Base-by-base conservation (phyloP, 2,329 filamentous ascomycete genomes). In the Diaporthe sp. region DNA sequence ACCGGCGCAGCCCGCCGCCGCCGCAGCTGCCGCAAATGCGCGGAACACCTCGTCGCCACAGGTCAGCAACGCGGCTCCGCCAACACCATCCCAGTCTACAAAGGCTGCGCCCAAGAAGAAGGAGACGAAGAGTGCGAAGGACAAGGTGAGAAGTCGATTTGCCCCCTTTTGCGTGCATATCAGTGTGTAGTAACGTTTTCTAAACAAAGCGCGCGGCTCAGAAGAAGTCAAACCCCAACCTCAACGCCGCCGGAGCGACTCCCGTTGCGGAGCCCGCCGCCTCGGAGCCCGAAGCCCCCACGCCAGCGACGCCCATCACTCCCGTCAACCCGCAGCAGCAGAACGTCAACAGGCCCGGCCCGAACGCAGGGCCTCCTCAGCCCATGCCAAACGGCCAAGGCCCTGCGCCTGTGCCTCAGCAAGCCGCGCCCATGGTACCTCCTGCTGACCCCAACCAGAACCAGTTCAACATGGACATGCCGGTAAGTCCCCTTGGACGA, bases 91-190 rank as follows among this genome's bases (percentile, higher is more conserved):
- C 69, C 93, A 95, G 81, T 83, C 87, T 2, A 92, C 92, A 80
- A 96, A 96, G 86, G 84, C 92, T 5, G 92, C 90, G 45, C 93
- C 93, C 1, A 95, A 95, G 83, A 96, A 96, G 89, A 94, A 95
- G 86, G 91, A 92, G 42, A 86, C 85, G 7, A 93, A 92, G 83
- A 88, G 86, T 76, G 86, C 89, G 7, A 93, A 92, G 83, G 87
- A 85, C 74, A 94, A 95, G 91, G 93, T 94, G 89, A 85, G 86
- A 80, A 38, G 40, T 54, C 55, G 35, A 55, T 72, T 72, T 74
- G 68, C 57, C 73, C 70, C 76, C 58, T 68, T 72, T 58, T 73
- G 60, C 67, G 55, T 75, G 61, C 61, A 54, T 66, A 45, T 60
- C 50, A 45, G 28, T 75, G 72, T 77, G 19, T 76, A 54, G 28